These are phyloP conservation scores for Sphaerosporella brunnea DNA, from an alignment of 495 filamentous ascomycete species.

Conservation along the genomic window DNA sequence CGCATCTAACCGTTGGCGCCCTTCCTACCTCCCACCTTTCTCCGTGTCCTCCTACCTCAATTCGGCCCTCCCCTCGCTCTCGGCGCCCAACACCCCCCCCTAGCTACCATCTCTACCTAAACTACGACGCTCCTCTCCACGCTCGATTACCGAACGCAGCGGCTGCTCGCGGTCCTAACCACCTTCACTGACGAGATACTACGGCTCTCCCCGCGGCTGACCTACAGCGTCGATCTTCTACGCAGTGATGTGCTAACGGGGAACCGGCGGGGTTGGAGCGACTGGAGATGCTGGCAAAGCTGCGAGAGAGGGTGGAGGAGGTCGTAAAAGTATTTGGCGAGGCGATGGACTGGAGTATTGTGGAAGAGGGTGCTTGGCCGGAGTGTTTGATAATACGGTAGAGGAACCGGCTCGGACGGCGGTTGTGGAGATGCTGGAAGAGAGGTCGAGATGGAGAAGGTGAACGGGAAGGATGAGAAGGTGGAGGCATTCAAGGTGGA, in stretches of 20 bases:
- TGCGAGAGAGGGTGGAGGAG: constrained; percentile 61
- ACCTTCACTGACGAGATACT: constrained; percentile 89
- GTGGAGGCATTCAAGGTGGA: constrained; percentile 29
- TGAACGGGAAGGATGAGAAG: constrained; percentile 42
- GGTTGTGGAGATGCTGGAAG: constrained; percentile 62
- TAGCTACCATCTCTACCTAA: constrained; percentile 61
- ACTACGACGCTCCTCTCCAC: constrained; percentile 71
- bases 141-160: constrained; percentile 69
- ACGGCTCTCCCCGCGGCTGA: constrained; percentile 62
- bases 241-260: constrained; percentile 65
- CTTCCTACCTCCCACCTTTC: constrained; percentile 57
- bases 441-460: constrained; percentile 35
- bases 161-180: constrained; percentile 66
- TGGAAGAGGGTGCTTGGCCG: constrained; percentile 54
- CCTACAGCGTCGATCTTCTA: constrained; percentile 87
- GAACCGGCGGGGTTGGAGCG: constrained; percentile 58
- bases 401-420: constrained; percentile 72
- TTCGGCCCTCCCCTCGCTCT: constrained; percentile 46
- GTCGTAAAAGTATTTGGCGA: constrained; percentile 80
- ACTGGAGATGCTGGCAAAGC: constrained; percentile 65
- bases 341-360: constrained; percentile 84
- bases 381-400: constrained; percentile 82
- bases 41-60: constrained; percentile 72
- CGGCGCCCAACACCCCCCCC: constrained; percentile 33
- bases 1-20: constrained; percentile 41